Base-by-base conservation (phyloP, 148 eudicot genomes). In the Limonium bicolor region DNA sequence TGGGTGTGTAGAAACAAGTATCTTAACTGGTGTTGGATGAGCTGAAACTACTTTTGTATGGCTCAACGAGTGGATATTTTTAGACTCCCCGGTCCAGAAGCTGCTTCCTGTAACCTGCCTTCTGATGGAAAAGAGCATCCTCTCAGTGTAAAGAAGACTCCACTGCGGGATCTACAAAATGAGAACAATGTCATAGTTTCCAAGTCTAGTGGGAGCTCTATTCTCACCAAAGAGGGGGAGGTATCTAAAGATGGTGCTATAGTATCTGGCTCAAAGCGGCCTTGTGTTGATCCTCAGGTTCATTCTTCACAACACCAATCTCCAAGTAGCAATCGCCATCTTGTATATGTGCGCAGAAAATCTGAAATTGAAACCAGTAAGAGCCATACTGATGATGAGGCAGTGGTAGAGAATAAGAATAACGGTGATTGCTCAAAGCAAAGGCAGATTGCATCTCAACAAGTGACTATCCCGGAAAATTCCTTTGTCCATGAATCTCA, bases 321-420 rank as follows among this genome's bases (percentile, higher is more conserved):
- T 43, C 54, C 73, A 20, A 59, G 70, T 52, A 70, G 67, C 27
- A 74, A 54, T 54, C 74, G 82, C 28, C 83, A 68, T 72, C 82
- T 81, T 36, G 96, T 86, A 20, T 86, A 86, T 66, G 84, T 81
- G 24, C 80, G 96, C 36, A 62, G 96, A 56, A 81, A 71, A 56
- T 53, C 78, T 38, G 96, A 86, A 56, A 35, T 54, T 20, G 95
- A 86, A 55, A 31, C 36, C 44, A 66, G 60, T 42, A 86, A 80
- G 53, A 61, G 23, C 60, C n/a, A n/a, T n/a, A 61, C 50, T 59
- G 51, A 32, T 49, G 39, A 28, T 49, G 74, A 65, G 27, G 65
- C 36, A 34, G 36, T 45, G 31, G 48, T 35, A 14, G 48, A 43
- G 50, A 60, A 62, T 53, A 61, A 53, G 58, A 32, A 59, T 32